These are phyloP conservation scores for Blumeria hordei DNA, from an alignment of 2,329 filamentous ascomycete genomes.

Conservation along the genomic window DNA sequence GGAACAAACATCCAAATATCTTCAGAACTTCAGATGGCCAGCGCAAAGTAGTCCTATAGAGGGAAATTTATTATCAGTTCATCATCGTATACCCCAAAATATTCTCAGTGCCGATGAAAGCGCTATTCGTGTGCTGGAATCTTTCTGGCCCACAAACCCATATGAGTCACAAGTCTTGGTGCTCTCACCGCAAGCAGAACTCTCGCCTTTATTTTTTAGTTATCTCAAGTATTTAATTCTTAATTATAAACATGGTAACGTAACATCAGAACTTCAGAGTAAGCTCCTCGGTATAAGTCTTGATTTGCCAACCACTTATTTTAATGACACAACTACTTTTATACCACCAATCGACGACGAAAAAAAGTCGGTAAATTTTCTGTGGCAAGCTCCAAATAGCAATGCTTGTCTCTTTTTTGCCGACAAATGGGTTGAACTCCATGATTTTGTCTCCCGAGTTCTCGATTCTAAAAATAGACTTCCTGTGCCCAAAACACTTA, in stretches of 20 bases:
- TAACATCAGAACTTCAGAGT: slow-evolving; percentile 21
- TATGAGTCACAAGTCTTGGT: slow-evolving; percentile 53
- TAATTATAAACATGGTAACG: slow-evolving; percentile 49
- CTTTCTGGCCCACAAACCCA: slow-evolving; percentile 55
- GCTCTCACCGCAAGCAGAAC: slow-evolving; percentile 56
- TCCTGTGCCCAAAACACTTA: slow-evolving; percentile 18
- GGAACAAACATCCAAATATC: slow-evolving; percentile 32
- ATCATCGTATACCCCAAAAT: slow-evolving; percentile 43
- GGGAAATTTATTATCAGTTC: slow-evolving; percentile 38
- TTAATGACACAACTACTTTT: slow-evolving; percentile 37
- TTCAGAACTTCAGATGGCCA: slow-evolving; percentile 46
- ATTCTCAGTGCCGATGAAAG: slow-evolving; percentile 42
- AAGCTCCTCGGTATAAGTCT: slow-evolving; percentile 59
- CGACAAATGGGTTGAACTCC: slow-evolving; percentile 67
- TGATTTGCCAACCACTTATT: slow-evolving; percentile 38
- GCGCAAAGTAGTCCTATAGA: slow-evolving; percentile 18
- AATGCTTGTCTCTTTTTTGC: slow-evolving; percentile 67
- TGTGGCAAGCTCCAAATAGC: slow-evolving; percentile 68
- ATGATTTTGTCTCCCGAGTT: slow-evolving; percentile 41
- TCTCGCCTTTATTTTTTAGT: slow-evolving; percentile 64
- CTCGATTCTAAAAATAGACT: slow-evolving; percentile 14
- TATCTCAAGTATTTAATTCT: slow-evolving; percentile 61
- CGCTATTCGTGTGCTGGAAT: slow-evolving; percentile 55
- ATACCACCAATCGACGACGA: slow-evolving; percentile 17
- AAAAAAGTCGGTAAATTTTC: slow-evolving; percentile 22